Evolutionary conservation across 2,329 filamentous ascomycete genomes (phyloP).

Genomic region (Ophiostoma angusticollis): DNA sequence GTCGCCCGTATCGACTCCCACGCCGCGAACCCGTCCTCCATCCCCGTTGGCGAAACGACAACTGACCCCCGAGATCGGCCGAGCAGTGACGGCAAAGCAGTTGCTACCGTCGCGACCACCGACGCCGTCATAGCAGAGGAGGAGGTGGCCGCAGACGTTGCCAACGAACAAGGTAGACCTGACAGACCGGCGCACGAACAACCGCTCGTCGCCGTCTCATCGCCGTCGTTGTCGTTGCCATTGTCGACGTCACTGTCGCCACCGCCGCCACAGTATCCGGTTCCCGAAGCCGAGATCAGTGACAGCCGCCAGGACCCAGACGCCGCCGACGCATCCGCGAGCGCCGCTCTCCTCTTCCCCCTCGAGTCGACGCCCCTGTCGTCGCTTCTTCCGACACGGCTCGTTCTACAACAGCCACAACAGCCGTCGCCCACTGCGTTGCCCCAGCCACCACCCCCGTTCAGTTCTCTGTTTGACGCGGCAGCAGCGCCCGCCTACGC

Average conservation of each 20-base stretch:
- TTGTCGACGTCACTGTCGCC: too few relatives aligned
- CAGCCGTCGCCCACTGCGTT: conserved; percentile 26
- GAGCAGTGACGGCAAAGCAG: conserved; percentile 1
- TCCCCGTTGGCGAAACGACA: neutral
- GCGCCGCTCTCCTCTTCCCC: neutral
- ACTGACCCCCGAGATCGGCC: neutral
- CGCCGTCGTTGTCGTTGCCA: too few relatives aligned
- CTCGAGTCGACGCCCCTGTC: neutral
- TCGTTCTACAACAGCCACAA: too few relatives aligned
- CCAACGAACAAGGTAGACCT: neutral
- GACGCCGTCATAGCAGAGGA: neutral
- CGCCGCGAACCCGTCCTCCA: neutral
- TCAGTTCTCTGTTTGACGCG: conserved; percentile 44
- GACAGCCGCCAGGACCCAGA: neutral
- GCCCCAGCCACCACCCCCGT: conserved; percentile 39
- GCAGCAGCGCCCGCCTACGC: conserved; percentile 44
- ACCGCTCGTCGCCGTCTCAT: too few relatives aligned
- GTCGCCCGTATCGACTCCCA: neutral
- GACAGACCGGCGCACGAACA: too few relatives aligned
- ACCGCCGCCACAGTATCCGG: conserved; percentile 1
- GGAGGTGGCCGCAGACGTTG: neutral
- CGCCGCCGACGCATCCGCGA: neutral
- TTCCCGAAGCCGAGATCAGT: too few relatives aligned
- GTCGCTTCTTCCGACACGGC: neutral
- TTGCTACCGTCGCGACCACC: neutral